phyloP scores from a whole-genome alignment of 176 grass and related monocot species.

The Phoenix dactylifera region DNA sequence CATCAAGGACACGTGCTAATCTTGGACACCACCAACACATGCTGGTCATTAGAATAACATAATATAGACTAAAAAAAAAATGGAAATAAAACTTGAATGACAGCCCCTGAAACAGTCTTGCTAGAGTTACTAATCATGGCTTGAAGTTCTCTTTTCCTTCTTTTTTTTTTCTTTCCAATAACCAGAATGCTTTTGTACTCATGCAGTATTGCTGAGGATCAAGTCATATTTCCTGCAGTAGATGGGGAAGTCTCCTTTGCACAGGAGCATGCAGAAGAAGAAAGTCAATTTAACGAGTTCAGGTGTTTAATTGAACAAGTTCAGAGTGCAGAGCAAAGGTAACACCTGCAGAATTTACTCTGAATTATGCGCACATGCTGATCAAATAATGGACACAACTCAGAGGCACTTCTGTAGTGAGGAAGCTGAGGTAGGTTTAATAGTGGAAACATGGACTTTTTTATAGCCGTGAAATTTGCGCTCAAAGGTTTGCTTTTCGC shows the following conservation, averaged over 20 bases:
- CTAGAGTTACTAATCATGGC: too few species aligned
- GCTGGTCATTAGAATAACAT: too few species aligned
- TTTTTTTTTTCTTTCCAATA: neutral
- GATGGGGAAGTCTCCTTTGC: conserved; percentile 45
- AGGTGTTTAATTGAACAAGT: conserved; percentile 78
- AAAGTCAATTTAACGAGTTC: conserved; percentile 53
- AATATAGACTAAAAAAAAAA: too few species aligned
- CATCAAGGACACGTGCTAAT: too few species aligned
- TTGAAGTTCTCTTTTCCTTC: too few species aligned
- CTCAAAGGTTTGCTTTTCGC: too few species aligned
- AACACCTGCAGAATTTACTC: conserved; percentile 42
- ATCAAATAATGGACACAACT: conserved; percentile 82
- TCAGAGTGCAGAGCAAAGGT: conserved; percentile 44
- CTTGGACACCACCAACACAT: too few species aligned
- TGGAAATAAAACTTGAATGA: too few species aligned
- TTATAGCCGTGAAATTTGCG: neutral
- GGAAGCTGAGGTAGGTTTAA: conserved; percentile 61
- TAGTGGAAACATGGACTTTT: neutral
- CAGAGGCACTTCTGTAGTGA: conserved; percentile 67
- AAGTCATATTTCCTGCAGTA: conserved; percentile 89
- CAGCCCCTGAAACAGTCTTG: too few species aligned
- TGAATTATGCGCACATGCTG: conserved; percentile 75
- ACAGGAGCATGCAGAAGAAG: conserved; percentile 69
- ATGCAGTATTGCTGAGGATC: conserved; percentile 74
- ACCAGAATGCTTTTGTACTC: conserved; percentile 2